Evolutionary conservation across 371 early-diverging fungal genomes (phyloP).

Genomic region (Coemansia sp.): DNA sequence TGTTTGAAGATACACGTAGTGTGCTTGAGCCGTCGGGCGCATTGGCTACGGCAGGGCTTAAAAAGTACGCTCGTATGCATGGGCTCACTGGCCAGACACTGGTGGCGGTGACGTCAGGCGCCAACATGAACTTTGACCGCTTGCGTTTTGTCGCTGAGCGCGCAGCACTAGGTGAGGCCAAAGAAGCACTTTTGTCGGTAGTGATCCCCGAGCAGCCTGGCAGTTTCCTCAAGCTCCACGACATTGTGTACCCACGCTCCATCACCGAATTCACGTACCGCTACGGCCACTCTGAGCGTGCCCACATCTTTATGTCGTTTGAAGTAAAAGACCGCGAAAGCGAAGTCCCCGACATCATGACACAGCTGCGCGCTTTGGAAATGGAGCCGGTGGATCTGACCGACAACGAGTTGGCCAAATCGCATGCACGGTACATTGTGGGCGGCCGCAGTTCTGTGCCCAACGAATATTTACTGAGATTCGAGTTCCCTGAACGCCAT

Average conservation of each 20-base stretch:
- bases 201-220: slow-evolving; percentile 91
- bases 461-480: slow-evolving; percentile 87
- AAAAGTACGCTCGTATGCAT: slow-evolving; percentile 66
- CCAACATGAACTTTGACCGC: slow-evolving; percentile 97
- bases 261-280: slow-evolving; percentile 94
- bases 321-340: slow-evolving; percentile 61
- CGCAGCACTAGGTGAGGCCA: slow-evolving; percentile 84
- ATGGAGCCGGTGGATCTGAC: slow-evolving; percentile 78
- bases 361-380: slow-evolving; percentile 57
- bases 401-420: slow-evolving; percentile 91
- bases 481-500: slow-evolving; percentile 94
- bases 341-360: slow-evolving; percentile 71
- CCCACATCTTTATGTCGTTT: slow-evolving; percentile 88
- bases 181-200: slow-evolving; percentile 85
- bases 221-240: slow-evolving; percentile 77
- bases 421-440: slow-evolving; percentile 88
- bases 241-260: slow-evolving; percentile 71
- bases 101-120: slow-evolving; percentile 84
- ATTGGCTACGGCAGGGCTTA: slow-evolving; percentile 81
- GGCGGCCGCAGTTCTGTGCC: slow-evolving; percentile 76
- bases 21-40: slow-evolving; percentile 96
- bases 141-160: slow-evolving; percentile 94
- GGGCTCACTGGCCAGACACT: slow-evolving; percentile 57
- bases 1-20: slow-evolving; percentile 92
- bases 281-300: slow-evolving; percentile 70